phyloP scores from a whole-genome alignment of 352 stramenopile species.

The Plasmopara muralis region DNA sequence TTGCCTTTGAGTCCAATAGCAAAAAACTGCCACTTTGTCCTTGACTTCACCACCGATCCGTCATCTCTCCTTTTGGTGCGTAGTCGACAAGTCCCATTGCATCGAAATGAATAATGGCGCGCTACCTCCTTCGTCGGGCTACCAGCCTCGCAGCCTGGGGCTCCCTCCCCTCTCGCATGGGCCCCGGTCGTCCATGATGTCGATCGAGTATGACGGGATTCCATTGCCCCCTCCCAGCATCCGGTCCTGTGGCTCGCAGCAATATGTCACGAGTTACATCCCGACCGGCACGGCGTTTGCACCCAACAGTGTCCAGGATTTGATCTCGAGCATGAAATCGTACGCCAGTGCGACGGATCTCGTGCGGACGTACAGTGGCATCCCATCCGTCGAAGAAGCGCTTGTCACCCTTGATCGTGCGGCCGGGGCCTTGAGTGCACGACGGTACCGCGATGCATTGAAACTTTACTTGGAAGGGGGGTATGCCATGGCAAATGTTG shows the following conservation, averaged over 20 bases:
- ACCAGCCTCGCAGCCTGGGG: conserved; percentile 16
- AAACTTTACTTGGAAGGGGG: conserved; percentile 79
- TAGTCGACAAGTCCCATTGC: conserved; percentile 13
- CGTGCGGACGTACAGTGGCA: conserved; percentile 67
- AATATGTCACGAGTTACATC: conserved; percentile 74
- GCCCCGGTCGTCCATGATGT: conserved; percentile 42
- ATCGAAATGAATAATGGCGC: conserved; percentile 15
- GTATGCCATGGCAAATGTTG: conserved; percentile 79
- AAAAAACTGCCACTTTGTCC: no score
- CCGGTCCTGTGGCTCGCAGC: conserved; percentile 65
- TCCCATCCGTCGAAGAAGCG: conserved; percentile 74
- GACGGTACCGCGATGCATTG: conserved; percentile 70
- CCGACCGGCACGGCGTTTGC: conserved; percentile 54
- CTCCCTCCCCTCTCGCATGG: conserved; percentile 29
- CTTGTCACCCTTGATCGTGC: conserved; percentile 68
- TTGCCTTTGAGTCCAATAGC: no score
- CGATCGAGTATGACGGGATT: conserved; percentile 54
- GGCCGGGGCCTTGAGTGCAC: conserved; percentile 40
- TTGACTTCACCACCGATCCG: no score
- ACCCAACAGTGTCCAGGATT: conserved; percentile 50
- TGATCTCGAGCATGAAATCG: conserved; percentile 75
- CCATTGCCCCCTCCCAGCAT: conserved; percentile 57
- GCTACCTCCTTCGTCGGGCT: conserved; percentile 24
- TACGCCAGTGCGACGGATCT: conserved; percentile 69
- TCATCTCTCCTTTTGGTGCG: conserved; percentile 28